phyloP scores from a whole-genome alignment of 257 asterid genomes.

The Eustoma russellianum region DNA sequence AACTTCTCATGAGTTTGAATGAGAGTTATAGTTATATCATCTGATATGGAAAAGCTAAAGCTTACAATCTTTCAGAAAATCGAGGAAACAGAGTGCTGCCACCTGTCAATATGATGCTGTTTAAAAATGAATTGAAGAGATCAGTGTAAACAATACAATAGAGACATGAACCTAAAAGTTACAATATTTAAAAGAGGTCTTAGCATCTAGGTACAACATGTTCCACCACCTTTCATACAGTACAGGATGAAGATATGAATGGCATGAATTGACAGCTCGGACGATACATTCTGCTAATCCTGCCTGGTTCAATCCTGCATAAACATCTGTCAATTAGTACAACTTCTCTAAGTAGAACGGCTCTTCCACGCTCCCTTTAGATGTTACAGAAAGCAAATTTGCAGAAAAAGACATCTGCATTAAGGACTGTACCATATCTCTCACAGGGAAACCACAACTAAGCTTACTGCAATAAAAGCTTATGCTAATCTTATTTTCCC shows the following conservation, averaged over 20 bases:
- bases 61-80: conserved; percentile 95
- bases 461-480: not conserved
- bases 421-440: not conserved
- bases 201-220: not conserved
- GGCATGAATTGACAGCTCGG: conserved; percentile 81
- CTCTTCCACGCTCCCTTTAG: not conserved
- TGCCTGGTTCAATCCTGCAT: conserved; percentile 89
- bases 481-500: too few relatives aligned
- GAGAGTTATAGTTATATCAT: not conserved
- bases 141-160: conserved; percentile 9
- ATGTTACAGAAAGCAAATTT: not conserved
- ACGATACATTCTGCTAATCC: conserved; percentile 93
- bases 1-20: conserved; percentile 1
- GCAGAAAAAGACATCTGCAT: not conserved
- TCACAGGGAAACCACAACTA: not conserved
- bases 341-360: not conserved
- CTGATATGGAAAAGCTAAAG: conserved; percentile 6
- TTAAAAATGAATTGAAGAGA: conserved; percentile 11
- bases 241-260: conserved; percentile 87
- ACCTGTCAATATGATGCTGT: conserved; percentile 89
- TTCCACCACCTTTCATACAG: conserved; percentile 69
- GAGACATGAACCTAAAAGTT: not conserved
- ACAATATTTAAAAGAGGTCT: not conserved
- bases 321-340: conserved; percentile 7
- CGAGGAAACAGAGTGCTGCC: conserved; percentile 88